These are phyloP conservation scores for Celoporthe dispersa DNA, from an alignment of 2,329 filamentous ascomycete species.

Conservation along the genomic window DNA sequence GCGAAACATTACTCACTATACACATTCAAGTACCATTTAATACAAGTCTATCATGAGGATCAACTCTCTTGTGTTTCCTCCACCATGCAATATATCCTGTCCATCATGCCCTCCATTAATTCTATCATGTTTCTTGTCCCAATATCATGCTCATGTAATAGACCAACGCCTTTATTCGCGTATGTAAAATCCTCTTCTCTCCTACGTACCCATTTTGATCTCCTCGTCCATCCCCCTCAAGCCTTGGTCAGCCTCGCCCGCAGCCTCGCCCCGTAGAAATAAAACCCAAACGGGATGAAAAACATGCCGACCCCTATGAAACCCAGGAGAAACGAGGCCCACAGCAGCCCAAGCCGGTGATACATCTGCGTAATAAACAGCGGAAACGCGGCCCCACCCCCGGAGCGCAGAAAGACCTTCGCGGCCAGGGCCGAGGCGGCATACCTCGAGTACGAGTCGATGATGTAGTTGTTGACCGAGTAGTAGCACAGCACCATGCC, in stretches of 20 bases:
- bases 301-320: slow-evolving; percentile 33
- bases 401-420: slow-evolving; percentile 58
- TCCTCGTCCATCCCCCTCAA: background rate
- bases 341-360: slow-evolving; percentile 41
- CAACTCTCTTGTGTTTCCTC: background rate
- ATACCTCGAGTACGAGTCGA: slow-evolving; percentile 60
- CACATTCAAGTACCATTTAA: too few species aligned
- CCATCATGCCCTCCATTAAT: background rate
- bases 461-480: slow-evolving; percentile 56
- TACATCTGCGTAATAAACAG: slow-evolving; percentile 52
- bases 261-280: slow-evolving; percentile 11
- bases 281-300: slow-evolving; percentile 11
- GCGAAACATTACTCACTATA: too few species aligned
- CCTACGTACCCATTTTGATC: too few species aligned
- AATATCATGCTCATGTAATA: background rate
- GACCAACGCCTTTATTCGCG: background rate
- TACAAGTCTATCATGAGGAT: too few species aligned
- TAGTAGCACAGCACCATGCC: slow-evolving; percentile 58
- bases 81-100: background rate
- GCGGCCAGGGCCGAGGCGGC: slow-evolving; percentile 63
- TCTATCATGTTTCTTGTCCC: background rate
- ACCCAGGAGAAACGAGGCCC: slow-evolving; percentile 41
- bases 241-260: slow-evolving; percentile 11
- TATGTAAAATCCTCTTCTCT: too few species aligned
- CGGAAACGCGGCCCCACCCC: slow-evolving; percentile 63